Evolutionary conservation across 352 stramenopile species (phyloP), one percentile per base, ranked within the genome.

Genomic region (Discostella stelligera): DNA sequence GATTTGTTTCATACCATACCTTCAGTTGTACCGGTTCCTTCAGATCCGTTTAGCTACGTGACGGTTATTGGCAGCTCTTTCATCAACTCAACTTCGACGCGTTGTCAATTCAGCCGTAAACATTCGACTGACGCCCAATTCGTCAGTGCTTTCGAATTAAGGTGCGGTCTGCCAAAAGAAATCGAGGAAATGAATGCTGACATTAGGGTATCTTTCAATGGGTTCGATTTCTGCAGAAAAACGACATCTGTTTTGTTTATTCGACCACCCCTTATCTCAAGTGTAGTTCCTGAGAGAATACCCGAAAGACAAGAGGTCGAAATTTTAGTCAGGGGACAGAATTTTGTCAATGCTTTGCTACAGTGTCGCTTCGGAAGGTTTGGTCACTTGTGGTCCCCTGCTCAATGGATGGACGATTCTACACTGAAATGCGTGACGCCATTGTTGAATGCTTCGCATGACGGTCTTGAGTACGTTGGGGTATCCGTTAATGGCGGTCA

Each of bases 281-380:
- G 54, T 54, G 44, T 87, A n/a, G 66, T 18, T 56, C 85, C 85
- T 23, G 23, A 44, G 58, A 87, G 21, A 48, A 64, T 87, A 27
- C 66, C 81, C 55, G 74, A 83, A 39, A 85, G 80, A 65, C 86
- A 87, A 9, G 93, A 94, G 27, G 94, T 93, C 3, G 49, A 81
- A 1, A 75, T 98, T 14, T 81, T 88, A n/a, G 82, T 98, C 5
- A 56, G 55, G 21, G 95, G 95, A 6, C 23, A 80, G 9, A 84
- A 93, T 8, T 97, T 98, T 58, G 60, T 79, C 0, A 92, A 95
- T 53, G 90, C 88, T 5, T 50, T 89, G 54, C 75, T 98, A 10
- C 74, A 79, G 52, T 98, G 94, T 75, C 86, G 84, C n/a, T 96
- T 98, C 81, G 95, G 94, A 37, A 79, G 71, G 16, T 56, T 89